Base-by-base conservation (phyloP, 164 flowering plant genomes). In the Hamamelis virginiana region DNA sequence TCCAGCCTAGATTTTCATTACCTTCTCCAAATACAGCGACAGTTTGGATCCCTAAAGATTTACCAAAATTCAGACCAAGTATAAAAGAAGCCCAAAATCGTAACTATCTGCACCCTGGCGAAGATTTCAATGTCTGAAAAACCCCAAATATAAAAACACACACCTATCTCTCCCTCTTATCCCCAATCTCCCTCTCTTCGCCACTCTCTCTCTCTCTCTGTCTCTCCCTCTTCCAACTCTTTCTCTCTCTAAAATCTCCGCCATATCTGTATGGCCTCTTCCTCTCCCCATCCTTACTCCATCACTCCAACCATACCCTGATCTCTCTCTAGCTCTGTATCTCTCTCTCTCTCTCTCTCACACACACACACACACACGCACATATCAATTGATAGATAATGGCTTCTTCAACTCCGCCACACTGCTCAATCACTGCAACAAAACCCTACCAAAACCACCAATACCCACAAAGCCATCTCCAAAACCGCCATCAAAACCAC, bases 321-420 rank as follows among this genome's bases (percentile, higher is more conserved):
- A 52, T 65, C 19, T 16, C 59, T 21, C 59, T 55, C 26, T 55
- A 26, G 1, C 26, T 1, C 69, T 38, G 16, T 16, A 28, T 13
- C 4, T 45, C 28, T 52, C 43, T 56, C 16, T 46, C 62, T 14
- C 69, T 21, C 8, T 21, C 64, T 60, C 27, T 15, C 16, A 21
- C 4, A 26, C 55, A 18, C 6, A 16, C 45, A 6, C 11, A 9
- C 8, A 19, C 8, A 4, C 13, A 0, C 13, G 12, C 23, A 55
- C 14, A 18, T 9, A n/a, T 53, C 57, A 13, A 15, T 51, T 14
- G n/a, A 11, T 26, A 55, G 21, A 0, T 13, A 62, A 89, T 89
- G 94, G 94, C 94, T 22, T 80, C 87, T 16, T 82, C 94, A 0
- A 86, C 94, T 25, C 85, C 89, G 8, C 89, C 91, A 3, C 85